Conservation (phyloP, 441 rosid species). For the Euphorbia corollata region DNA sequence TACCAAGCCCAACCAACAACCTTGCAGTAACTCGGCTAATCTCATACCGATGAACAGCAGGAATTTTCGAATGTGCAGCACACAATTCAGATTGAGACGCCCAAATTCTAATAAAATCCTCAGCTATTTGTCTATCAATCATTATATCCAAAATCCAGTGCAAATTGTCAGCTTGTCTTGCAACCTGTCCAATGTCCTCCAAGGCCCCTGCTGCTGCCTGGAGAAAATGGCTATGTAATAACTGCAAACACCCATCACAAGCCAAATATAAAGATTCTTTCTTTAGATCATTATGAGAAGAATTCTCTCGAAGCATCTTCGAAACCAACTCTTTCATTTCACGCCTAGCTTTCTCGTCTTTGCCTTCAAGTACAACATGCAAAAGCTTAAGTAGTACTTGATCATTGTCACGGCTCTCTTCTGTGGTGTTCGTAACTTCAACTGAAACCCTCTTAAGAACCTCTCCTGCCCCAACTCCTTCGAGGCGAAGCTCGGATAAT, state of each 20-base stretch:
- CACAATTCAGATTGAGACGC: constrained; percentile 77
- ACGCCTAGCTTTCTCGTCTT: constrained; percentile 94
- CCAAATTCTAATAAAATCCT: constrained; percentile 78
- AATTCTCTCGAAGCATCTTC: constrained; percentile 91
- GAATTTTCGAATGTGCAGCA: constrained; percentile 59
- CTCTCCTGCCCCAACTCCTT: constrained; percentile 81
- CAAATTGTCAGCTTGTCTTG: constrained; percentile 83
- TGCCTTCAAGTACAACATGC: constrained; percentile 86
- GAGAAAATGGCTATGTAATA: constrained; percentile 51
- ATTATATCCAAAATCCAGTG: constrained; percentile 89
- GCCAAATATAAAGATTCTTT: constrained; percentile 85
- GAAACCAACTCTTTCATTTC: constrained; percentile 92
- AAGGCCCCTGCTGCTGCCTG: constrained; percentile 58
- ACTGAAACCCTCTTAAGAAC: constrained; percentile 83
- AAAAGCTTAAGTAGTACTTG: constrained; percentile 78
- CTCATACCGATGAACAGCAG: constrained; percentile 77
- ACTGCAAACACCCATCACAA: constrained; percentile 72
- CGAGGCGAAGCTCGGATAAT: constrained; percentile 73
- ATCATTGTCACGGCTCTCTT: constrained; percentile 46
- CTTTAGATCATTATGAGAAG: constrained; percentile 73
- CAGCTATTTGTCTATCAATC: constrained; percentile 86
- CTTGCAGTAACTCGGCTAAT: constrained; percentile 81
- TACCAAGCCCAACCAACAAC: constrained; percentile 83
- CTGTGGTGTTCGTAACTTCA: constrained; percentile 50
- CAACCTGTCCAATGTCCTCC: constrained; percentile 58